Conservation (phyloP, 2,329 filamentous ascomycete genomes). For the Neoascochyta sp. region DNA sequence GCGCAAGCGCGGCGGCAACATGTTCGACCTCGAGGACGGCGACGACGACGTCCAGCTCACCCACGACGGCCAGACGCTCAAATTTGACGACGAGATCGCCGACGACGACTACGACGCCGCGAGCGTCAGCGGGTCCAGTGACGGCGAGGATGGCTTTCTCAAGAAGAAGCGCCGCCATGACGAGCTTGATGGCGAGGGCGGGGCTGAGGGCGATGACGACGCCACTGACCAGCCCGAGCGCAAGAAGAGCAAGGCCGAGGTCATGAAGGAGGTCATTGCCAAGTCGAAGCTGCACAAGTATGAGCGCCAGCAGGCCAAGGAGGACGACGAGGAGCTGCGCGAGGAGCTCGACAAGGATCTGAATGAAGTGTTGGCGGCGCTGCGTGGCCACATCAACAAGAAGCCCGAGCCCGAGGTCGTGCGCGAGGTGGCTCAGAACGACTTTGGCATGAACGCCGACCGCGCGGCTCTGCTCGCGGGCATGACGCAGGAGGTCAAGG, state of each 20-base stretch:
- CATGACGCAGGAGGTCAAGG: slow-evolving; percentile 63
- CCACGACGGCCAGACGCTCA: slow-evolving; percentile 74
- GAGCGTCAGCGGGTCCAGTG: slow-evolving; percentile 56
- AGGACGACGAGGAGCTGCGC: slow-evolving; percentile 85
- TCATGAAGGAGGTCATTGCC: slow-evolving; percentile 96
- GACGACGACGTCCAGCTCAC: slow-evolving; percentile 71
- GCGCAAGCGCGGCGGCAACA: slow-evolving; percentile 68
- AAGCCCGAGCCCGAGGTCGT: slow-evolving; percentile 43
- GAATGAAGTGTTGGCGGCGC: slow-evolving; percentile 67
- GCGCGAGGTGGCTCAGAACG: slow-evolving; percentile 36
- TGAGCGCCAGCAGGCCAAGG: slow-evolving; percentile 86
- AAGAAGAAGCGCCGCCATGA: slow-evolving; percentile 45
- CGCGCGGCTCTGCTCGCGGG: slow-evolving; percentile 59
- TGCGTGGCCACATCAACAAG: slow-evolving; percentile 57
- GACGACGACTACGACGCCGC: slow-evolving; percentile 76
- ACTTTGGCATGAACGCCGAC: slow-evolving; percentile 56
- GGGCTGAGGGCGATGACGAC: slow-evolving; percentile 16
- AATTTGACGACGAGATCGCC: slow-evolving; percentile 53
- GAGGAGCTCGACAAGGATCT: slow-evolving; percentile 82
- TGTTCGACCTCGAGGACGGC: slow-evolving; percentile 90
- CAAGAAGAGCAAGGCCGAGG: slow-evolving; percentile 93
- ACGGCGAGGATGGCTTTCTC: slow-evolving; percentile 36
- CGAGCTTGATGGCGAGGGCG: slow-evolving; percentile 47
- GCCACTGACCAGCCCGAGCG: slow-evolving; percentile 62
- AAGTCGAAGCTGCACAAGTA: slow-evolving; percentile 97